Percentiles rank a stretch among this genome's conserved stretches.
Conservation (phyloP, 1,284 basidiomycete genomes). For the Ustilago vetiveriae region DNA sequence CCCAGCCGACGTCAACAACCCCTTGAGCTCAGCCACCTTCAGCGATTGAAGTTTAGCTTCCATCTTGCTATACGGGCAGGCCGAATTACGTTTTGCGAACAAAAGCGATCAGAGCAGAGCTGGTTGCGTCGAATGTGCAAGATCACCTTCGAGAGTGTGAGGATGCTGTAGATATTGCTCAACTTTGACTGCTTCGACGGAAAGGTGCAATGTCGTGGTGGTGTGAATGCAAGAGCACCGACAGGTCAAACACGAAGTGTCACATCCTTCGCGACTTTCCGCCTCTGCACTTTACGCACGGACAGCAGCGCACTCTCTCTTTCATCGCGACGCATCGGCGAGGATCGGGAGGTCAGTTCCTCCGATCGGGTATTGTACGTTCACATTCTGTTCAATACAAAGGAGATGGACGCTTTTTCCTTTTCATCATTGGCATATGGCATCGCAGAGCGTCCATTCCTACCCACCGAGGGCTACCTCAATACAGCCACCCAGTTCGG, state of each 20-base stretch:
- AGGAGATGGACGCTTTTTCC: too few relatives aligned
- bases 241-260: not conserved
- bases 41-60: slow-evolving; percentile 58
- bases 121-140: too few relatives aligned
- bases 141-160: too few relatives aligned
- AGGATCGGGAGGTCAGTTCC: too few relatives aligned
- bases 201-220: not conserved
- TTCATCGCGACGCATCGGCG: too few relatives aligned
- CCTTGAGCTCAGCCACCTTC: slow-evolving; percentile 62
- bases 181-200: too few relatives aligned
- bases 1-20: slow-evolving; percentile 45
- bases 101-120: too few relatives aligned
- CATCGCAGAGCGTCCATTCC: not conserved
- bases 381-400: too few relatives aligned
- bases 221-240: not conserved
- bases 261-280: not conserved
- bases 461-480: slow-evolving; percentile 39
- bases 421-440: too few relatives aligned
- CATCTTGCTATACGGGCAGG: slow-evolving; percentile 44
- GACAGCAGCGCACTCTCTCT: not conserved
- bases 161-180: too few relatives aligned
- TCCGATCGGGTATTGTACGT: too few relatives aligned
- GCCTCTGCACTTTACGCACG: not conserved
- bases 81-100: too few relatives aligned
- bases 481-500: slow-evolving; percentile 58